These are phyloP conservation scores for Raddia distichophylla DNA, from an alignment of 176 grass and related monocot genomes.

Conservation along the genomic window DNA sequence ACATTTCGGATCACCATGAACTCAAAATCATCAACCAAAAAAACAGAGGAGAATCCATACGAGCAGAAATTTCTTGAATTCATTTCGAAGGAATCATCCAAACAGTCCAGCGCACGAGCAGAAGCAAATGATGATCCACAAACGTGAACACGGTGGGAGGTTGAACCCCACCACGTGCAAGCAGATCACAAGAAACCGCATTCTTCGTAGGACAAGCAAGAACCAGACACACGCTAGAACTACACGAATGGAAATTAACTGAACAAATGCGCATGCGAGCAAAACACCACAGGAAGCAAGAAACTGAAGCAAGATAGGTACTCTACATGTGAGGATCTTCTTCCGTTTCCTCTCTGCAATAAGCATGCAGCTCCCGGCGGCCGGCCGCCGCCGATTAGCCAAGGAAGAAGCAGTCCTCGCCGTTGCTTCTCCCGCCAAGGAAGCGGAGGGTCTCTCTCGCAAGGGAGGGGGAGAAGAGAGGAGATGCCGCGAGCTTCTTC, in stretches of 20 bases:
- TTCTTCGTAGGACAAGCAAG: conserved; percentile 14
- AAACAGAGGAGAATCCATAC: not conserved
- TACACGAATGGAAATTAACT: not conserved
- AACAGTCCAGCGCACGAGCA: conserved; percentile 20
- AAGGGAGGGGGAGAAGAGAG: not conserved
- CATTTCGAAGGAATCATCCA: conserved; percentile 8
- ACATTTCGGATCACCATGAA: not conserved
- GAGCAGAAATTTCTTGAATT: not conserved
- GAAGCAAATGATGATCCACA: conserved; percentile 17
- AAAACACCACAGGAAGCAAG: not conserved
- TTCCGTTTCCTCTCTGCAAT: not conserved
- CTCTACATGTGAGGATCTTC: conserved; percentile 11
- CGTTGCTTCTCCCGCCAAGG: conserved; percentile 9
- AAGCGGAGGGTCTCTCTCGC: not conserved
- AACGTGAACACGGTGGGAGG: not conserved
- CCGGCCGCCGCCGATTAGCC: conserved; percentile 11
- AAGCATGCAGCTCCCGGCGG: not conserved
- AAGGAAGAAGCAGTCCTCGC: not conserved
- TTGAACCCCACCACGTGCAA: conserved; percentile 49
- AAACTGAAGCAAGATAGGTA: not conserved
- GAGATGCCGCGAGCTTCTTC: conserved; percentile 13
- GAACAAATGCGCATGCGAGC: not conserved
- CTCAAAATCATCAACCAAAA: not conserved
- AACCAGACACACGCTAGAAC: not conserved
- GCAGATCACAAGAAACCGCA: conserved; percentile 41